Percentiles rank a stretch among this genome's conserved stretches.
Evolutionary conservation across 768 basidiomycete species (phyloP).

Genomic region (Pleurotus eryngii): DNA sequence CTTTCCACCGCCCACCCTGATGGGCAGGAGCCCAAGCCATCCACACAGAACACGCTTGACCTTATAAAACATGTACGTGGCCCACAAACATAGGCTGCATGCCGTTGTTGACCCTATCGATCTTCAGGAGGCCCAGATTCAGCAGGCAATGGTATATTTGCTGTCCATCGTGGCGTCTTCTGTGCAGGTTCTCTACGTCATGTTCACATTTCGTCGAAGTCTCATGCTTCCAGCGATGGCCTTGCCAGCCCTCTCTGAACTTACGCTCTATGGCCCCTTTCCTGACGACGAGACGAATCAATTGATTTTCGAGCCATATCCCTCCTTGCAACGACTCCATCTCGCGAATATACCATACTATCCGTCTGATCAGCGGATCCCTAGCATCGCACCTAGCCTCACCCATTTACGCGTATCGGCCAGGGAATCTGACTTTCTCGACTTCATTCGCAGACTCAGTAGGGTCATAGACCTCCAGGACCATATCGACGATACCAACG

Average conservation of each 20-base stretch:
- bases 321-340: constrained; percentile 20
- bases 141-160: constrained; percentile 11
- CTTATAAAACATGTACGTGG: not conserved
- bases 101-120: not conserved
- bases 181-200: constrained; percentile 20
- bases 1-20: not conserved
- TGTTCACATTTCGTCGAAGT: constrained; percentile 18
- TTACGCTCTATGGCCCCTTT: constrained; percentile 26
- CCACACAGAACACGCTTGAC: not conserved
- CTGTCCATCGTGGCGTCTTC: constrained; percentile 19
- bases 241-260: constrained; percentile 22
- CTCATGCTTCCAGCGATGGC: constrained; percentile 15
- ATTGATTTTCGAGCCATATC: constrained; percentile 13
- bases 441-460: not conserved
- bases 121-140: not conserved
- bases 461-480: not conserved
- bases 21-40: not conserved
- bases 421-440: not conserved
- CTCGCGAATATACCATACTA: constrained; percentile 20
- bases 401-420: constrained; percentile 14
- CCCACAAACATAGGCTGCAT: not conserved
- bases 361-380: constrained; percentile 19
- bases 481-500: too few relatives aligned
- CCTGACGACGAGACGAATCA: constrained; percentile 12
- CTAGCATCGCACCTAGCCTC: constrained; percentile 17